Evolutionary conservation across 768 basidiomycete species (phyloP), one percentile per base, ranked within the genome.

Genomic region (Kwoniella heveanensis): DNA sequence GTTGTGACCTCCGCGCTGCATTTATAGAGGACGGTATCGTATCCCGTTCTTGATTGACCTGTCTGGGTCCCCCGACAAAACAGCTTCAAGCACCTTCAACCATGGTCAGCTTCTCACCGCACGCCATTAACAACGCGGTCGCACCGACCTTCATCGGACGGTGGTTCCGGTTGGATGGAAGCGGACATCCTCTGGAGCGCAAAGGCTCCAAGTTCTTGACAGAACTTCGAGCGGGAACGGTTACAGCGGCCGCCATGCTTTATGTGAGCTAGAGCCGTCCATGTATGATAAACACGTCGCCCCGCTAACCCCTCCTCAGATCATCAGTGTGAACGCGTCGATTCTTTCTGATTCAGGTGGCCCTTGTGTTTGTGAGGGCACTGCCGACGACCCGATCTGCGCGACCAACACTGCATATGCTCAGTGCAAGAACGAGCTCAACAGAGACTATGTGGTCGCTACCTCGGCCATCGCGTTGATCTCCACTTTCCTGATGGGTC

Each of bases 401-500:
- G 69, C 64, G 15, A 64, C 64, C 47, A 72, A 74, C 52, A 48
- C 54, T n/a, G 78, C 54, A 12, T 80, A 79, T 50, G 66, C 61
- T 19, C 52, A 71, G 26, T 80, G 79, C 69, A 78, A 78, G 57
- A 69, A 72, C 57, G 74, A 76, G 47, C 60, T 91, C 19, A 85
- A 85, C 24, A 85, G 85, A 57, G 90, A 93, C 76, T 85, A 92
- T 62, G 91, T 92, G 72, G 91, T 88, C 6, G 85, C 88, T 13
- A 92, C 91, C 0, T 90, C 90, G 10, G 88, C 89, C 58, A 85
- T 91, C 63, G 83, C 89, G 2, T 86, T 88, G 0, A 84, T 93
- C 7, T 80, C 90, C 10, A 88, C 88, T 19, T 85, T 88, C 76
- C 84, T 91, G 63, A 91, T 93, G 90, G 91, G 91, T 50, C 80